Evolutionary conservation across 2,329 filamentous ascomycete species (phyloP).

Genomic region (Dactylellina drechsleri): DNA sequence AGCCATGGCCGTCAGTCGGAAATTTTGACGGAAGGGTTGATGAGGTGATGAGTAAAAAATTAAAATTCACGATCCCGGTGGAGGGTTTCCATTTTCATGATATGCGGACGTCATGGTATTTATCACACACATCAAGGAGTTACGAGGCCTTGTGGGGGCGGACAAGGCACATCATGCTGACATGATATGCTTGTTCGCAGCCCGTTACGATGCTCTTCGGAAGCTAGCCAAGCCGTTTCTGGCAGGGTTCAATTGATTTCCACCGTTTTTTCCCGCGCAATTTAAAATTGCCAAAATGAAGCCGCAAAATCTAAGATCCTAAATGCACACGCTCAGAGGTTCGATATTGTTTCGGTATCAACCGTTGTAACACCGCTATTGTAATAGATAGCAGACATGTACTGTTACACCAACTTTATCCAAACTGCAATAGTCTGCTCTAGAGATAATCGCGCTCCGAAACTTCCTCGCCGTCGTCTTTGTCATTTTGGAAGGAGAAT

Average conservation of each 20-base stretch:
- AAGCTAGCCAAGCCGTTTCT: not conserved
- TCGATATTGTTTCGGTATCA: too few species aligned
- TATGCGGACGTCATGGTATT: not conserved
- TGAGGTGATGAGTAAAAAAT: not conserved
- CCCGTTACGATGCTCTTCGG: not conserved
- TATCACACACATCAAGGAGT: not conserved
- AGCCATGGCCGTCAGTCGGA: constrained; percentile 2
- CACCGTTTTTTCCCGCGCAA: too few species aligned
- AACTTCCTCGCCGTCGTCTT: too few species aligned
- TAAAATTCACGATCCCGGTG: not conserved
- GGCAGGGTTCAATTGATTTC: not conserved
- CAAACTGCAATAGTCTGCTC: too few species aligned
- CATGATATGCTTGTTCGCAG: not conserved
- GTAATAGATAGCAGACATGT: not conserved
- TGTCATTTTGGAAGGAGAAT: too few species aligned
- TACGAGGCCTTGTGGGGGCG: constrained; percentile 1
- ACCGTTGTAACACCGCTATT: not conserved
- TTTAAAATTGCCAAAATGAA: too few species aligned
- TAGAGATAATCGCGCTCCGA: too few species aligned
- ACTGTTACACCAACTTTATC: not conserved
- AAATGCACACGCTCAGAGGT: too few species aligned
- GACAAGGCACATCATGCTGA: constrained; percentile 5
- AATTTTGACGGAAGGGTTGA: not conserved
- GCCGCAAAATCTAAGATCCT: too few species aligned
- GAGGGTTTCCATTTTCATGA: not conserved